Conservation (phyloP, 1,284 basidiomycete genomes). For the Abortiporus biennis region DNA sequence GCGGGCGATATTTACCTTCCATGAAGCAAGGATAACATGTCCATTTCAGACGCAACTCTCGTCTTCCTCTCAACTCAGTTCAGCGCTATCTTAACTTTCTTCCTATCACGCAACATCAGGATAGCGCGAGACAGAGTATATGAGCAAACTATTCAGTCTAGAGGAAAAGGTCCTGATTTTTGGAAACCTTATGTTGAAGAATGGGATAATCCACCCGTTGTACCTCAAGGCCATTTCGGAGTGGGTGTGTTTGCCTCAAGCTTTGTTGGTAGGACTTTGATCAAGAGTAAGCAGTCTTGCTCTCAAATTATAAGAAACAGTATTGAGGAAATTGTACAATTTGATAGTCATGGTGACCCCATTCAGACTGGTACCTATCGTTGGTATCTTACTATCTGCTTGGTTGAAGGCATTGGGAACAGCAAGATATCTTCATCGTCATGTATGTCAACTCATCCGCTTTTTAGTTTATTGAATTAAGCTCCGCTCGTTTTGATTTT, state of each 20-base stretch:
- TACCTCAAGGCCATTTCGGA: constrained; percentile 23
- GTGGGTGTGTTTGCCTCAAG: constrained; percentile 28
- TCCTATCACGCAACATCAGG: constrained; percentile 68
- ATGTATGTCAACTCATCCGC: constrained; percentile 33
- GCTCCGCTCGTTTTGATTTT: not conserved
- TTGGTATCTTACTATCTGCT: constrained; percentile 61
- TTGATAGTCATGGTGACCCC: constrained; percentile 60
- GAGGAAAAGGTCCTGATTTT: constrained; percentile 77
- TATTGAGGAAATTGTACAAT: not conserved
- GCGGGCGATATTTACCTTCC: constrained; percentile 13
- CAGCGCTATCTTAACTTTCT: constrained; percentile 70
- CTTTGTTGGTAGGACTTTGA: constrained; percentile 43
- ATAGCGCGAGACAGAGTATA: constrained; percentile 74
- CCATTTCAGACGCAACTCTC: constrained; percentile 61
- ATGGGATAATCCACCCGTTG: constrained; percentile 67
- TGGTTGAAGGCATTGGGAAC: constrained; percentile 66
- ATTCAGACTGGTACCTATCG: constrained; percentile 64
- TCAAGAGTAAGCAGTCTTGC: constrained; percentile 24
- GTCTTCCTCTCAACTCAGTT: constrained; percentile 70
- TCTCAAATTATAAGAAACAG: not conserved
- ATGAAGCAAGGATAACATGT: constrained; percentile 1
- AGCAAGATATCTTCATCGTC: constrained; percentile 63
- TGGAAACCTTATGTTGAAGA: constrained; percentile 87
- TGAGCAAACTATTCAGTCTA: constrained; percentile 74
- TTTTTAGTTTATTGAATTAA: not conserved